These are phyloP conservation scores for Spirogloea muscicola DNA, from an alignment of 139 green algal species.

Conservation along the genomic window DNA sequence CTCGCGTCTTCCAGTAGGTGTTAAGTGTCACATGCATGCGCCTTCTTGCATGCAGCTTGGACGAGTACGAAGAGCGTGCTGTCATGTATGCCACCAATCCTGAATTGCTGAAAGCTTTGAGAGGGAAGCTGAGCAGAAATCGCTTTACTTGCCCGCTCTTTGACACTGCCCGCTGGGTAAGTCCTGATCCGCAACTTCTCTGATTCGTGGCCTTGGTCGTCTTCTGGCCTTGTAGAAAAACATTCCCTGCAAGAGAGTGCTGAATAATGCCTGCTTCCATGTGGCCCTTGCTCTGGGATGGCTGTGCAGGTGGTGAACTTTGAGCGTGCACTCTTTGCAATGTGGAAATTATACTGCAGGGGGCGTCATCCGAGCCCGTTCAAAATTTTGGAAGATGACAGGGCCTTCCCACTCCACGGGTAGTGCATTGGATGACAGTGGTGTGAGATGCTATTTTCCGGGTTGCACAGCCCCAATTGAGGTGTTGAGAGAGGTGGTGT, in stretches of 20 bases:
- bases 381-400: constrained; percentile 27
- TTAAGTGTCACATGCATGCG: not conserved
- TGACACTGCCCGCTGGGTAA: constrained; percentile 75
- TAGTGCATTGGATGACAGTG: too few species aligned
- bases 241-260: constrained; percentile 8
- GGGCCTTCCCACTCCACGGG: too few species aligned
- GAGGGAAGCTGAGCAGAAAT: constrained; percentile 52
- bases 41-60: constrained; percentile 9
- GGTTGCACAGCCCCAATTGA: too few species aligned
- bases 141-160: constrained; percentile 75
- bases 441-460: too few species aligned
- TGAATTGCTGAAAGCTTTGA: constrained; percentile 53
- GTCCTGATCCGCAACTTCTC: too few species aligned
- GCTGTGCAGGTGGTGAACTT: constrained; percentile 53
- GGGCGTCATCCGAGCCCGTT: constrained; percentile 27
- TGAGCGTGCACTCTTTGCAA: constrained; percentile 65
- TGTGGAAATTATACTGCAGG: constrained; percentile 79
- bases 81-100: constrained; percentile 66
- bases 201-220: too few species aligned
- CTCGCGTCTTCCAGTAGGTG: not conserved
- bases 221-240: not conserved
- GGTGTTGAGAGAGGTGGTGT: too few species aligned
- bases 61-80: constrained; percentile 71
- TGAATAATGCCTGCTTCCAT: constrained; percentile 8
- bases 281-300: not conserved